Conservation (phyloP, 2,329 filamentous ascomycete genomes). For the Xylaria multiplex region DNA sequence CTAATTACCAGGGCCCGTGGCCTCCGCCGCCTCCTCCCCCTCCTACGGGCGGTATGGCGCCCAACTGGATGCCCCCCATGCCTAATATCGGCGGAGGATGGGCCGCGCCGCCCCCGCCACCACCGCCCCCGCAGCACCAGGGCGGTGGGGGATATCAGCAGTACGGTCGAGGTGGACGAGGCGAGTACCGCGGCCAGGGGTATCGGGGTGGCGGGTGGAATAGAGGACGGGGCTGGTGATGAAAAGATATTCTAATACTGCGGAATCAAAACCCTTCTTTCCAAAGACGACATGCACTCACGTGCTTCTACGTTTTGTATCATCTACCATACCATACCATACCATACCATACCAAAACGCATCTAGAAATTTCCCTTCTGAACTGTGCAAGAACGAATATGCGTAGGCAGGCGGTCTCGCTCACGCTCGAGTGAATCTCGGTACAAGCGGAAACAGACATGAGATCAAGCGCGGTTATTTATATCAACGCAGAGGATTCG, state of each 20-base stretch:
- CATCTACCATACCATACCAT: neutral
- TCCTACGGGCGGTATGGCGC: conserved; percentile 38
- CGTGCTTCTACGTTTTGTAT: neutral
- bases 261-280: neutral
- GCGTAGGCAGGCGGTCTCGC: neutral
- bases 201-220: conserved; percentile 43
- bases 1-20: conserved; percentile 42
- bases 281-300: neutral
- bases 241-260: neutral
- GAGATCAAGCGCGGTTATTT: neutral
- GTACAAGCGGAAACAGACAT: neutral
- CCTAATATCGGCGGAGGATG: conserved; percentile 36
- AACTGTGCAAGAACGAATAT: neutral
- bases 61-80: conserved; percentile 43
- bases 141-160: conserved; percentile 43
- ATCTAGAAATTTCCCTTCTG: neutral
- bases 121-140: conserved; percentile 35
- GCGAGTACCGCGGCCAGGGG: conserved; percentile 47
- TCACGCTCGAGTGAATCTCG: neutral
- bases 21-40: conserved; percentile 42
- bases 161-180: conserved; percentile 47
- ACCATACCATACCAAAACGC: neutral
- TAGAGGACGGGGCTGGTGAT: conserved; percentile 44
- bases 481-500: neutral
- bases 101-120: conserved; percentile 41